These are phyloP conservation scores for Calocybe indica DNA, from an alignment of 768 basidiomycete species.

Conservation along the genomic window DNA sequence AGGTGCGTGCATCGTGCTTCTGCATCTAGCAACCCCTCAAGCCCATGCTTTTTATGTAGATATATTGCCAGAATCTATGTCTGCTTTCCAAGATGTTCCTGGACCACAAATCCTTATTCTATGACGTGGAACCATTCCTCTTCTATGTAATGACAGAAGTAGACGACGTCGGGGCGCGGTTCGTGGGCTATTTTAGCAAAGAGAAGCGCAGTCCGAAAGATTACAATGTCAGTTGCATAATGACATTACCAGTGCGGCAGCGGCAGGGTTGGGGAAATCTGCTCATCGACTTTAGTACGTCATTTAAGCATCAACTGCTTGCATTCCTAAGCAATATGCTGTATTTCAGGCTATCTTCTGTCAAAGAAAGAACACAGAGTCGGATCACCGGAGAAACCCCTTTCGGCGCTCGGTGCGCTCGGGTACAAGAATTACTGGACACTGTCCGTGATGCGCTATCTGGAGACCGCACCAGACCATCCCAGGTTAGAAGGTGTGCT, in stretches of 20 bases:
- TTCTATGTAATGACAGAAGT: constrained; percentile 97
- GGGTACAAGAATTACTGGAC: constrained; percentile 98
- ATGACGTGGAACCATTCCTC: constrained; percentile 98
- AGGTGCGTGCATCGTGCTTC: constrained; percentile 37
- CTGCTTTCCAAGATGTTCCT: constrained; percentile 98
- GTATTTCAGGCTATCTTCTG: constrained; percentile 76
- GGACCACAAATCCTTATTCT: constrained; percentile 97
- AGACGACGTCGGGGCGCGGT: constrained; percentile 85
- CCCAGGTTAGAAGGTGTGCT: constrained; percentile 71
- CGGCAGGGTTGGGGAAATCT: constrained; percentile 95
- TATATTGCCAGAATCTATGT: constrained; percentile 98
- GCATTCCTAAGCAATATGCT: background rate
- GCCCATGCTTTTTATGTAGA: constrained; percentile 36
- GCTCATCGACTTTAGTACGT: constrained; percentile 96
- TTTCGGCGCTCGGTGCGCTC: constrained; percentile 86
- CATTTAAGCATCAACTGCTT: background rate
- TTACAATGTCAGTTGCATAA: constrained; percentile 98
- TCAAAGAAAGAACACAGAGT: constrained; percentile 90
- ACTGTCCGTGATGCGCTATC: constrained; percentile 75
- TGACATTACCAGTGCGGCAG: constrained; percentile 95
- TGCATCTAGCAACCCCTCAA: constrained; percentile 7
- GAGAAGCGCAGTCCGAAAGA: constrained; percentile 96
- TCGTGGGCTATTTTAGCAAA: constrained; percentile 98
- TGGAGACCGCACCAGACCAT: constrained; percentile 49
- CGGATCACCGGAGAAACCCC: constrained; percentile 94